Conservation (phyloP, 345 rosid genomes). For the Salix exigua region DNA sequence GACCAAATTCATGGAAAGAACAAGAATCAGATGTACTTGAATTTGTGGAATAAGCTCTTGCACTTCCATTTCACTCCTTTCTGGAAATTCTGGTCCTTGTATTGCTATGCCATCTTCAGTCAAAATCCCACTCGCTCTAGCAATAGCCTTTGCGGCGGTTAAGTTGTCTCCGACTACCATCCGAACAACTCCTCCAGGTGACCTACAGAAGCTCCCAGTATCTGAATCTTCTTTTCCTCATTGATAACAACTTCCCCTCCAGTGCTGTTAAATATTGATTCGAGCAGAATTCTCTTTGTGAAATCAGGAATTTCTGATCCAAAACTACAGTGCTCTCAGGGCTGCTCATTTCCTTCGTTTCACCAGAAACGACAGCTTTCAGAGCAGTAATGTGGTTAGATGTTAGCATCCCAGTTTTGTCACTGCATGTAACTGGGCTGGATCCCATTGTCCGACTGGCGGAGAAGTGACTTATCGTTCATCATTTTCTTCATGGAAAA, state of each 20-base stretch:
- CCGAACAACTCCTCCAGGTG: slow-evolving; percentile 31
- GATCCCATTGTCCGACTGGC: slow-evolving; percentile 96
- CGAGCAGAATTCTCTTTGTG: slow-evolving; percentile 51
- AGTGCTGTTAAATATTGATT: slow-evolving; percentile 79
- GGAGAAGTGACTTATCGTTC: slow-evolving; percentile 89
- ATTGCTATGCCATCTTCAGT: slow-evolving; percentile 33
- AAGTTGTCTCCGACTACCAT: slow-evolving; percentile 36
- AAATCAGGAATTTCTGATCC: slow-evolving; percentile 55
- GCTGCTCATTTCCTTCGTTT: slow-evolving; percentile 35
- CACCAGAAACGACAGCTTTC: slow-evolving; percentile 64
- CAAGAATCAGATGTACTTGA: slow-evolving; percentile 50
- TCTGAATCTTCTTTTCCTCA: slow-evolving; percentile 55
- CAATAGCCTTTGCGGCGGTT: slow-evolving; percentile 34
- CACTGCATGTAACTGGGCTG: slow-evolving; percentile 86
- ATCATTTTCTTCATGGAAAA: slow-evolving; percentile 98
- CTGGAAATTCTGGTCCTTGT: slow-evolving; percentile 30
- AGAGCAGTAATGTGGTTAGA: slow-evolving; percentile 90
- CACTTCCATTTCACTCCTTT: slow-evolving; percentile 31
- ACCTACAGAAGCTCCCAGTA: slow-evolving; percentile 62
- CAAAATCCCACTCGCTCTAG: slow-evolving; percentile 35
- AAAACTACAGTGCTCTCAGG: slow-evolving; percentile 33
- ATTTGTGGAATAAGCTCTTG: slow-evolving; percentile 67
- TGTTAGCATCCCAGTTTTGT: slow-evolving; percentile 86
- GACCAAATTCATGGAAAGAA: neutral
- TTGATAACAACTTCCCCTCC: slow-evolving; percentile 79